phyloP scores from a whole-genome alignment of 225 moss, liverwort and hornwort genomes.

The Pseudisothecium myosuroides region DNA sequence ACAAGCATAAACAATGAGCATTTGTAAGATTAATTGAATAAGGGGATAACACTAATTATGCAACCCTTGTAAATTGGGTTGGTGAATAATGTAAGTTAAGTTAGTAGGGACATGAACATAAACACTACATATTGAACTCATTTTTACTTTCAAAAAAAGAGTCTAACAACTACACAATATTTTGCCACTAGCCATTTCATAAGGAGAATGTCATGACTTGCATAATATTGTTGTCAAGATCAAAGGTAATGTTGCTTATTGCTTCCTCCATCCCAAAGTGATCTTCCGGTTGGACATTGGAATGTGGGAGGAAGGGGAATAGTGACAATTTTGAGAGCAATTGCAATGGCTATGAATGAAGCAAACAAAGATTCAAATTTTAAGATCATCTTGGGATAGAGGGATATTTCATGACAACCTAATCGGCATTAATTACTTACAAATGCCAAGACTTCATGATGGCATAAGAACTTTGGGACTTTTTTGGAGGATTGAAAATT shows the following conservation, averaged over 20 bases:
- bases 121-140: not conserved
- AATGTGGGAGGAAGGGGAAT: not conserved
- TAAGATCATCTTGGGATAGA: not conserved
- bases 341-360: not conserved
- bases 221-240: fast-evolving
- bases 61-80: not conserved
- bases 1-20: not conserved
- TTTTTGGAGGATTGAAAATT: not conserved
- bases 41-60: not conserved
- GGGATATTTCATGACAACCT: not conserved
- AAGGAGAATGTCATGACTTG: not conserved
- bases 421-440: not conserved
- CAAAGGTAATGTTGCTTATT: not conserved
- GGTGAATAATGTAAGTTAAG: not conserved
- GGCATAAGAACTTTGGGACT: not conserved
- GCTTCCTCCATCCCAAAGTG: fast-evolving
- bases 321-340: fast-evolving
- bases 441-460: not conserved
- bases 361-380: not conserved
- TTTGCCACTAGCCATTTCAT: not conserved
- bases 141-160: no score
- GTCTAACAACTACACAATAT: not conserved
- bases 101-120: not conserved
- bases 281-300: fast-evolving
- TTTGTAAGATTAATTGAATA: not conserved